Conservation (phyloP, 208 protist genomes). For the Endotrypanum monterogeii region DNA sequence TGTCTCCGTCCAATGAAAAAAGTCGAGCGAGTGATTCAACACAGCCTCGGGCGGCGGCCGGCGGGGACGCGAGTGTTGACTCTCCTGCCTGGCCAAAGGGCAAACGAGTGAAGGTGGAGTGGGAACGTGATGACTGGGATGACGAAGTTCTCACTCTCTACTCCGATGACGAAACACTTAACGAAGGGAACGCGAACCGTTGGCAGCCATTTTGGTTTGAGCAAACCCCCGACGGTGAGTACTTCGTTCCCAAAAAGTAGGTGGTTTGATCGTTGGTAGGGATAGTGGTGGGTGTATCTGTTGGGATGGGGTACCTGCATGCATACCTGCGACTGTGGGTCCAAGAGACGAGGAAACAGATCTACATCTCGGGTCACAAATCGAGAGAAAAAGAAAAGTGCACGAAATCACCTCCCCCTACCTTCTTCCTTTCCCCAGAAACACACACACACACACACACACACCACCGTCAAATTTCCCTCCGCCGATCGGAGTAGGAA, state of each 20-base stretch:
- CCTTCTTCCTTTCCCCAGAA: neutral
- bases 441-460: too few relatives aligned
- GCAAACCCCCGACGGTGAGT: slow-evolving; percentile 32
- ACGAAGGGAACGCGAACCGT: slow-evolving; percentile 63
- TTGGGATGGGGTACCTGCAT: neutral
- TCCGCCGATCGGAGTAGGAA: neutral
- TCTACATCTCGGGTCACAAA: neutral
- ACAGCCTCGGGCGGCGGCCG: slow-evolving; percentile 3
- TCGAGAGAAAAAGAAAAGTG: neutral
- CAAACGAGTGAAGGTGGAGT: slow-evolving; percentile 50
- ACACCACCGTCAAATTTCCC: neutral
- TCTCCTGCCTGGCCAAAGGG: slow-evolving; percentile 4
- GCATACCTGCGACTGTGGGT: neutral
- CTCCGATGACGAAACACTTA: slow-evolving; percentile 73
- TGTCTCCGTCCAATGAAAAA: neutral
- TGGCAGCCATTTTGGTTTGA: slow-evolving; percentile 90
- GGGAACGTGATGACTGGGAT: slow-evolving; percentile 85
- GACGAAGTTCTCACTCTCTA: slow-evolving; percentile 80
- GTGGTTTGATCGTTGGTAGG: neutral
- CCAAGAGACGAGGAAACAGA: neutral
- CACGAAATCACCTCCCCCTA: neutral
- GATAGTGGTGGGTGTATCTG: too few relatives aligned
- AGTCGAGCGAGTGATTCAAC: slow-evolving; percentile 11
- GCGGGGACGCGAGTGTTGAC: neutral
- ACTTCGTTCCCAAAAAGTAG: slow-evolving; percentile 24